These are phyloP conservation scores for Penicillium canescens DNA, from an alignment of 495 filamentous ascomycete species.

Conservation along the genomic window DNA sequence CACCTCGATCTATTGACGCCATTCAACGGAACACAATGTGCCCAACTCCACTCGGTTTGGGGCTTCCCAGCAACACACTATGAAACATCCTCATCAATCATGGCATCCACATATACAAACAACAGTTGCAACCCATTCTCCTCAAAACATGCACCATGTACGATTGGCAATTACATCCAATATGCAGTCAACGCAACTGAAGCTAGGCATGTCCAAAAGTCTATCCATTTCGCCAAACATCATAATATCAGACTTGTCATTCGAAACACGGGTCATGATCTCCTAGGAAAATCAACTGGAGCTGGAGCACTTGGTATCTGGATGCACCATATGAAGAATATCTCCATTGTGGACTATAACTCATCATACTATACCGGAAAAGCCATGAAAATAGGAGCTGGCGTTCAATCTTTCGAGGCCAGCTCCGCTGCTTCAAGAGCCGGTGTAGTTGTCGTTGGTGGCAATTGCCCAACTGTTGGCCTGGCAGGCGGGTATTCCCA, in stretches of 20 bases:
- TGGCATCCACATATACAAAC: neutral
- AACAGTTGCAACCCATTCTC: neutral
- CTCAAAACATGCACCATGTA: neutral
- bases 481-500: slow-evolving; percentile 53
- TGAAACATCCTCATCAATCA: neutral
- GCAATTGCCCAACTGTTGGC: slow-evolving; percentile 22
- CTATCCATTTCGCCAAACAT: neutral
- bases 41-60: neutral
- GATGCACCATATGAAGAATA: slow-evolving; percentile 1
- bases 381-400: neutral
- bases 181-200: neutral
- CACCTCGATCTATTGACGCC: neutral
- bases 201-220: neutral
- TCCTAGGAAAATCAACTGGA: neutral
- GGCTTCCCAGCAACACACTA: neutral
- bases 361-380: neutral
- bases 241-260: slow-evolving; percentile 3
- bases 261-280: slow-evolving; percentile 2
- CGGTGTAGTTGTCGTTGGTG: slow-evolving; percentile 6
- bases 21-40: neutral
- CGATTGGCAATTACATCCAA: neutral
- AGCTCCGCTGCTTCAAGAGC: neutral
- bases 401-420: neutral
- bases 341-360: neutral
- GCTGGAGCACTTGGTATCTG: slow-evolving; percentile 1